phyloP scores from a whole-genome alignment of 768 basidiomycete species.

The Russula compacta region DNA sequence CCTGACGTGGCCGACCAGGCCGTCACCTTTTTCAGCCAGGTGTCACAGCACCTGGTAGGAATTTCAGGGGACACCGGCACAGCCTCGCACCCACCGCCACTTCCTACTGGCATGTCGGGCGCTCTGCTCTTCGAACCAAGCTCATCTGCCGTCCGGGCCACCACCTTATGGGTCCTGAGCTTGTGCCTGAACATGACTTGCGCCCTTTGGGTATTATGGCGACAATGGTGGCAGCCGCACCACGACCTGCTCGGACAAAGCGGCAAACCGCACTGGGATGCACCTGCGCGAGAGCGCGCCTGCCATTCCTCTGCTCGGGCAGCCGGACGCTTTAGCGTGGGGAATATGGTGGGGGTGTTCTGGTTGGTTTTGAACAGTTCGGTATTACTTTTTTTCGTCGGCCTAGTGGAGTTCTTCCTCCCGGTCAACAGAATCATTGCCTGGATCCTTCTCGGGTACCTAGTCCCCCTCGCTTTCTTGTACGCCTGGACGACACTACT shows the following conservation, averaged over 20 bases:
- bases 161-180: neutral
- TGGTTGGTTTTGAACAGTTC: neutral
- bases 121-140: neutral
- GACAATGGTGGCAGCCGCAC: neutral
- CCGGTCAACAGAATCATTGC: neutral
- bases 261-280: neutral
- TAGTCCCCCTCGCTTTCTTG: neutral
- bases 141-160: neutral
- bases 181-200: neutral
- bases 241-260: neutral
- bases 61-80: neutral
- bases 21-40: neutral
- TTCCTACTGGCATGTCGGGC: neutral
- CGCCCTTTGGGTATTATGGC: neutral
- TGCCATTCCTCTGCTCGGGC: too few relatives aligned
- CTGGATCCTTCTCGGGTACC: neutral
- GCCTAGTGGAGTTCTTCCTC: constrained; percentile 1
- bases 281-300: neutral
- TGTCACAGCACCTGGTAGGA: neutral
- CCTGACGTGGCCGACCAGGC: neutral
- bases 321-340: neutral
- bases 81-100: neutral
- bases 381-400: neutral
- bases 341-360: neutral
- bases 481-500: neutral